Percentiles rank a stretch among this genome's conserved stretches.
These are phyloP conservation scores for Debaryomyces singareniensis DNA, from an alignment of 1,139 yeast species.

Conservation along the genomic window DNA sequence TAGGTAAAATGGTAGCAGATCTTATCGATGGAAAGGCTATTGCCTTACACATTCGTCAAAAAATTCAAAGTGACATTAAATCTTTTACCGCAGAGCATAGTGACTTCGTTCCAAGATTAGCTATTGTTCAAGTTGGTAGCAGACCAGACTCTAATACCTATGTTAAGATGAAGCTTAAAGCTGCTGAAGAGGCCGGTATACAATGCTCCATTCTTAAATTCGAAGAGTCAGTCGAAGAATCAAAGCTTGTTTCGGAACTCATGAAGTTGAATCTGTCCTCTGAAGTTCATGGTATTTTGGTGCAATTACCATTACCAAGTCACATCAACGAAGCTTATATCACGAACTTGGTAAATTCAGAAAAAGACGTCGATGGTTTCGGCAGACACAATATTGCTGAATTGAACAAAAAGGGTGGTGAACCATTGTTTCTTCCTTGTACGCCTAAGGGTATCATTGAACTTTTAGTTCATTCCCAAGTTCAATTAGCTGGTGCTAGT, in stretches of 20 bases:
- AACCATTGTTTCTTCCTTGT: conserved; percentile 85
- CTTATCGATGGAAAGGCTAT: conserved; percentile 68
- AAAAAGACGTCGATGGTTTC: conserved; percentile 95
- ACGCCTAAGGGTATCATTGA: conserved; percentile 94
- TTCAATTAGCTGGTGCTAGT: conserved; percentile 62
- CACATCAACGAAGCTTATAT: conserved; percentile 75
- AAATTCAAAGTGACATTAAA: conserved; percentile 49
- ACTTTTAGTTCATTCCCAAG: conserved; percentile 58
- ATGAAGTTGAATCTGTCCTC: conserved; percentile 59
- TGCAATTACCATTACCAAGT: conserved; percentile 85
- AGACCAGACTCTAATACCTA: conserved; percentile 93
- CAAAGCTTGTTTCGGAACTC: conserved; percentile 55
- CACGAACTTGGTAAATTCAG: conserved; percentile 69
- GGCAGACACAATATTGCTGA: conserved; percentile 90
- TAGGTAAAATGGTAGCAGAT: conserved; percentile 23
- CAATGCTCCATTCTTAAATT: conserved; percentile 63
- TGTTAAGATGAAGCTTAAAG: conserved; percentile 89
- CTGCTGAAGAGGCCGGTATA: conserved; percentile 81
- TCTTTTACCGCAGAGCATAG: conserved; percentile 48
- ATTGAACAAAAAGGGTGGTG: conserved; percentile 81
- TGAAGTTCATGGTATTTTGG: conserved; percentile 78
- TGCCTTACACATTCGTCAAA: conserved; percentile 49
- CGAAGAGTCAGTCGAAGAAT: conserved; percentile 54
- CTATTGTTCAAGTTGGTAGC: conserved; percentile 85
- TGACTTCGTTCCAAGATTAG: conserved; percentile 67